Conservation (phyloP, 208 protist species). For the Strigomonas galati region DNA sequence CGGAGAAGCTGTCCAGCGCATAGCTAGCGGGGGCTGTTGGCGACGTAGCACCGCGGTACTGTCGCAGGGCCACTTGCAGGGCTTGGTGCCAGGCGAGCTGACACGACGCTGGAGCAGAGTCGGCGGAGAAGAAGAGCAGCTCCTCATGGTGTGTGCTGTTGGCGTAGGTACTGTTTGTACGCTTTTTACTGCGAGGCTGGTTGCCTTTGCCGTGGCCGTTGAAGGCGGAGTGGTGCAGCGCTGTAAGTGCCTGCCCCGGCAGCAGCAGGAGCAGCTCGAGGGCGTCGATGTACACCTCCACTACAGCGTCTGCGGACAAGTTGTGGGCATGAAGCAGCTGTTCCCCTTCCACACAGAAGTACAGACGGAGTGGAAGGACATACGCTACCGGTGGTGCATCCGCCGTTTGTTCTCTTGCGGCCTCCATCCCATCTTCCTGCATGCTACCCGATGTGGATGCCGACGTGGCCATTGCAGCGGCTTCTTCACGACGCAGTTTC, state of each 20-base stretch:
- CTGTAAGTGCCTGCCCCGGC: neutral
- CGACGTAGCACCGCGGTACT: neutral
- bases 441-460: neutral
- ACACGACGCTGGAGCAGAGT: neutral
- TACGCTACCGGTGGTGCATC: neutral
- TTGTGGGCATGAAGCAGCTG: neutral
- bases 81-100: slow-evolving; percentile 13
- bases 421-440: slow-evolving; percentile 9
- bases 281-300: slow-evolving; percentile 4
- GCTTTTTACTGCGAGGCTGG: neutral
- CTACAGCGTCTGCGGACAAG: neutral
- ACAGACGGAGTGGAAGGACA: neutral
- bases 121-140: neutral
- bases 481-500: neutral
- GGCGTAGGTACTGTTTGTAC: no score
- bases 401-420: no score
- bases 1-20: neutral
- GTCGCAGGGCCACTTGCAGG: neutral
- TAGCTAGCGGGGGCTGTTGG: neutral
- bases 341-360: neutral
- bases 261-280: slow-evolving; percentile 10
- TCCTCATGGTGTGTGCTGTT: neutral
- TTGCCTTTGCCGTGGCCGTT: neutral
- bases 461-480: neutral
- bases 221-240: neutral